Base-by-base conservation (phyloP, 2,329 filamentous ascomycete species). In the Meredithiella fracta region DNA sequence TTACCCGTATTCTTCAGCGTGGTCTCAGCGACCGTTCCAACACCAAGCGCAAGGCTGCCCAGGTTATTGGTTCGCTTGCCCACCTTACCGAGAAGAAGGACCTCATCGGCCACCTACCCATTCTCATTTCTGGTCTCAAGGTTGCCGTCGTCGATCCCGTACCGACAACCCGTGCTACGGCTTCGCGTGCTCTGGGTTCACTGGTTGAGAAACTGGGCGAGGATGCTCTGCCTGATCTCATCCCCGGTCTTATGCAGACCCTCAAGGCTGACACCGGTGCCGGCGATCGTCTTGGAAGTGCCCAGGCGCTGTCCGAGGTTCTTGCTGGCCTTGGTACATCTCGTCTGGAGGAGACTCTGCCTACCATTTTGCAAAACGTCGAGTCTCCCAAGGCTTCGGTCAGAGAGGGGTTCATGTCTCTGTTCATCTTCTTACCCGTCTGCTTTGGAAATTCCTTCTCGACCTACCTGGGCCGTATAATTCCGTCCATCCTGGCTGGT, bases 401-500 rank as follows among this genome's bases (percentile, higher is more conserved):
- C 61, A 83, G 92, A 63, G 92, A 98, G 74, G 92, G 92, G 49
- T 98, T 98, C 73, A 98, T 98, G 92, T 96, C 92, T 6, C 78
- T 98, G 42, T 98, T 98, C 71, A 97, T 98, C 62, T 98, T 96
- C 78, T 80, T 98, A 72, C 92, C 92, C 11, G 92, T 95, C 54
- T 98, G 92, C 71, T 98, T 98, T 64, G 92, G 92, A 64, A 98
- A 98, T 76, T 94, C 90, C 68, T 98, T 98, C 65, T 85, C 92
- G 62, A 89, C 88, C 66, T 98, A 98, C 65, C 83, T 98, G 59
- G 87, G 83, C 70, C 89, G 83, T 66, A 95, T 98, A 64, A 95
- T 98, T 63, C 94, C 92, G 17, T 86, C 92, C 20, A 97, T 98
- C 64, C 76, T 98, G 60, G 82, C 88, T 61, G 94, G 94, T 63